Conservation (phyloP, 306 rosid genomes). For the Rosa persica region DNA sequence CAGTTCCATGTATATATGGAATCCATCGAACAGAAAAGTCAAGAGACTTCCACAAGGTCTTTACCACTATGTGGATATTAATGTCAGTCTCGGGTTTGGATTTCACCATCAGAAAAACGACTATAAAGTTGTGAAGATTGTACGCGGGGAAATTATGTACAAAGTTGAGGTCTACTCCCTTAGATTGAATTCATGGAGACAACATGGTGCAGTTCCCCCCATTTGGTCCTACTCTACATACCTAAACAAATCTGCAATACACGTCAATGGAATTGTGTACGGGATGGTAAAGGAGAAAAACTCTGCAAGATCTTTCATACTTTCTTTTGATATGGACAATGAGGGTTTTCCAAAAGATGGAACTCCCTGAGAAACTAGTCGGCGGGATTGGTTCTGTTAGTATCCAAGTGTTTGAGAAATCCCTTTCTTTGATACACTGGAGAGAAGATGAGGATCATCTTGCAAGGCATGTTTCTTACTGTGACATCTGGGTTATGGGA, state of each 20-base stretch:
- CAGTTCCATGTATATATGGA: neutral
- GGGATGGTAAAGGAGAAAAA: neutral
- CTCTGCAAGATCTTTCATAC: neutral
- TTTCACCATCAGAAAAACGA: neutral
- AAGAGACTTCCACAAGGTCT: neutral
- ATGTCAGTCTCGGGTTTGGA: neutral
- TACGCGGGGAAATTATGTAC: neutral
- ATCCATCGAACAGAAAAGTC: neutral
- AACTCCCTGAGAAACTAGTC: neutral
- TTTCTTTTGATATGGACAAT: neutral
- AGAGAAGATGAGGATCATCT: neutral
- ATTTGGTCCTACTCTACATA: too few species aligned
- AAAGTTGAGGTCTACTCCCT: neutral
- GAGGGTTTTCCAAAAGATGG: neutral
- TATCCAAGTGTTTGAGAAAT: neutral
- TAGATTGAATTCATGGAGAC: neutral
- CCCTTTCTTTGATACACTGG: neutral
- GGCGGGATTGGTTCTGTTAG: neutral
- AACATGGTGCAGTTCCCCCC: neutral
- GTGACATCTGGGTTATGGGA: slow-evolving; percentile 3
- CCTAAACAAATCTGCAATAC: neutral
- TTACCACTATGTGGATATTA: neutral
- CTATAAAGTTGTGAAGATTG: neutral
- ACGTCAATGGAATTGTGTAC: neutral
- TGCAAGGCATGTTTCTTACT: neutral